Conservation (phyloP, 805 yeast species). For the Candida insectalens region DNA sequence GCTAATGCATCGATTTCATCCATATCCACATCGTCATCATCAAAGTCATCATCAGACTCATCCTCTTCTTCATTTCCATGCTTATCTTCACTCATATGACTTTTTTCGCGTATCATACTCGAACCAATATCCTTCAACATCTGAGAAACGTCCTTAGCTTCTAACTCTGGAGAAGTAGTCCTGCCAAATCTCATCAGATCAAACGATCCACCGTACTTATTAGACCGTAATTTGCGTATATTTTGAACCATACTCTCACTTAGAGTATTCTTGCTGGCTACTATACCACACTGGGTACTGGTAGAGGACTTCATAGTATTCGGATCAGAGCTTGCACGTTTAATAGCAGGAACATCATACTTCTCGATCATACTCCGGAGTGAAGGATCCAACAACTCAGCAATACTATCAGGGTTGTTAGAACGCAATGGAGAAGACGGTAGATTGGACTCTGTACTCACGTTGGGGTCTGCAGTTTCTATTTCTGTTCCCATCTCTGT, state of each 20-base stretch:
- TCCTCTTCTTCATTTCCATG: background rate
- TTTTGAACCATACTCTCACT: constrained; percentile 26
- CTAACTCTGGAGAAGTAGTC: background rate
- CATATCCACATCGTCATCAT: constrained; percentile 22
- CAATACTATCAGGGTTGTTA: constrained; percentile 1
- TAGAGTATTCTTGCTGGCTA: constrained; percentile 17
- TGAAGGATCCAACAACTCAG: constrained; percentile 19
- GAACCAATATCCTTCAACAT: constrained; percentile 16
- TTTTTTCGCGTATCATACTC: constrained; percentile 6
- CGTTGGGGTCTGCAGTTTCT: constrained; percentile 18
- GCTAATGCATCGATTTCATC: constrained; percentile 18
- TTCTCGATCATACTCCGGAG: constrained; percentile 27
- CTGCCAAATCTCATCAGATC: background rate
- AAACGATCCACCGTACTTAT: background rate
- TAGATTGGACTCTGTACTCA: constrained; percentile 13
- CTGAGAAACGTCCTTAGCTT: constrained; percentile 16
- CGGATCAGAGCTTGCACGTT: constrained; percentile 17
- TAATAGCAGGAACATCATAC: constrained; percentile 30
- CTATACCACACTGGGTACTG: constrained; percentile 6
- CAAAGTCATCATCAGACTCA: constrained; percentile 13
- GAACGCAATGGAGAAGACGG: background rate
- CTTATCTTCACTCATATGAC: background rate
- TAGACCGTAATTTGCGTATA: constrained; percentile 28
- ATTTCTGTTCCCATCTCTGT: constrained; percentile 1
- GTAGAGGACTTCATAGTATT: constrained; percentile 20